These are phyloP conservation scores for Cryptococcus neoformans DNA, from an alignment of 1,284 basidiomycete genomes.

Conservation along the genomic window DNA sequence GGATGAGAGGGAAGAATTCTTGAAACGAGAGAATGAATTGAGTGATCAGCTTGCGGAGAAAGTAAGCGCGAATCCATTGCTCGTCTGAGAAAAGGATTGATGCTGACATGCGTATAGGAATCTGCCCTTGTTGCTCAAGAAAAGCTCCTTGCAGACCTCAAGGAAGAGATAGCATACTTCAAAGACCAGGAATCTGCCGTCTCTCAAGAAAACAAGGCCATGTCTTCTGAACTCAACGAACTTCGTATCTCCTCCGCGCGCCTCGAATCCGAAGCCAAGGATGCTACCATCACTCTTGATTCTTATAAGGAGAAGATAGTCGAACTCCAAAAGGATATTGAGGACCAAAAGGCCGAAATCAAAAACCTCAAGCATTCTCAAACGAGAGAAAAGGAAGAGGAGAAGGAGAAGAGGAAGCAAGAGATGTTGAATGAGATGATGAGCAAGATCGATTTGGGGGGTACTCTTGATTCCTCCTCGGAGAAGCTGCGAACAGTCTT, in stretches of 20 bases:
- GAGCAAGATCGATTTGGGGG: slow-evolving; percentile 87
- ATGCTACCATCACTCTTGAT: slow-evolving; percentile 90
- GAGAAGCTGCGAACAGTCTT: slow-evolving; percentile 43
- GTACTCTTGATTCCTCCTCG: slow-evolving; percentile 27
- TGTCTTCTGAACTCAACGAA: slow-evolving; percentile 79
- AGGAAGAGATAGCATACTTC: slow-evolving; percentile 78
- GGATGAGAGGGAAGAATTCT: slow-evolving; percentile 96
- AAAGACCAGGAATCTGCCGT: slow-evolving; percentile 83
- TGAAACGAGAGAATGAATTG: slow-evolving; percentile 94
- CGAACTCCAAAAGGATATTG: slow-evolving; percentile 82
- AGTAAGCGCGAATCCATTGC: slow-evolving; percentile 32
- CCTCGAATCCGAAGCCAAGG: slow-evolving; percentile 93
- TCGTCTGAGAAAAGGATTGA: neutral
- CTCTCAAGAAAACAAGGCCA: slow-evolving; percentile 85
- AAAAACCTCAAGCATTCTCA: slow-evolving; percentile 78
- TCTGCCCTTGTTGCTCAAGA: slow-evolving; percentile 63
- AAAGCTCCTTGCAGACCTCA: slow-evolving; percentile 69
- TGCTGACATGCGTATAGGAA: slow-evolving; percentile 54
- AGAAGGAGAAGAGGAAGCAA: slow-evolving; percentile 98
- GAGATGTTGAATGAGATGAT: slow-evolving; percentile 99
- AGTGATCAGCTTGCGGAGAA: slow-evolving; percentile 89
- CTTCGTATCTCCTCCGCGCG: slow-evolving; percentile 87
- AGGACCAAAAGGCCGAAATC: slow-evolving; percentile 81
- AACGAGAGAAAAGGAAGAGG: slow-evolving; percentile 84
- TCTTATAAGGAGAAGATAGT: slow-evolving; percentile 93